Percentiles rank a stretch among this genome's conserved stretches.
Evolutionary conservation across 169 alveolate species (phyloP).

Genomic region (Babesia microti): DNA sequence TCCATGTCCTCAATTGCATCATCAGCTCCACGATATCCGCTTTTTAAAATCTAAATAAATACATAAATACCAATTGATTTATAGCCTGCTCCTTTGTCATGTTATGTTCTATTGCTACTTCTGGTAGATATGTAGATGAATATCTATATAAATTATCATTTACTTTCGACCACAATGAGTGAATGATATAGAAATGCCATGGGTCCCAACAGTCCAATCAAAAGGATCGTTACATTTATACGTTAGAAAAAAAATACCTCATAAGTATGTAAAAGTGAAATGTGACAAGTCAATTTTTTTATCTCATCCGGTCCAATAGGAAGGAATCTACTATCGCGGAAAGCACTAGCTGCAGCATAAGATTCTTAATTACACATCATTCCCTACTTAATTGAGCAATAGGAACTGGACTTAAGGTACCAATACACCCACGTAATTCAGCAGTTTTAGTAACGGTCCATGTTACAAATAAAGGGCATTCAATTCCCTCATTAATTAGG

Average conservation of each 20-base stretch:
- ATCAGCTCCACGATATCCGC: no score
- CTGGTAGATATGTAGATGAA: slow-evolving; percentile 56
- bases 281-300: slow-evolving; percentile 6
- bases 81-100: slow-evolving; percentile 24
- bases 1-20: no score
- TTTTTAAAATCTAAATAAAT: no score
- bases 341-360: slow-evolving; percentile 31
- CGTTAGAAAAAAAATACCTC: slow-evolving; percentile 5
- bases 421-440: slow-evolving; percentile 38
- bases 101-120: slow-evolving; percentile 48
- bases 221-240: slow-evolving; percentile 36
- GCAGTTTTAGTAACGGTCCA: slow-evolving; percentile 11
- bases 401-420: slow-evolving; percentile 18
- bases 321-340: slow-evolving; percentile 14
- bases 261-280: slow-evolving; percentile 31
- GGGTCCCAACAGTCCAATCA: slow-evolving; percentile 57
- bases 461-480: slow-evolving; percentile 34
- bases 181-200: slow-evolving; percentile 41
- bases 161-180: slow-evolving; percentile 15
- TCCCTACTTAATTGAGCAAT: slow-evolving; percentile 4
- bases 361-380: slow-evolving; percentile 1
- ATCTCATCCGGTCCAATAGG: slow-evolving; percentile 16
- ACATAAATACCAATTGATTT: slow-evolving; percentile 9
- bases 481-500: slow-evolving; percentile 1
- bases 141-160: slow-evolving; percentile 10